Base-by-base conservation (phyloP, 495 filamentous ascomycete species). In the Penicillium bovifimosum region DNA sequence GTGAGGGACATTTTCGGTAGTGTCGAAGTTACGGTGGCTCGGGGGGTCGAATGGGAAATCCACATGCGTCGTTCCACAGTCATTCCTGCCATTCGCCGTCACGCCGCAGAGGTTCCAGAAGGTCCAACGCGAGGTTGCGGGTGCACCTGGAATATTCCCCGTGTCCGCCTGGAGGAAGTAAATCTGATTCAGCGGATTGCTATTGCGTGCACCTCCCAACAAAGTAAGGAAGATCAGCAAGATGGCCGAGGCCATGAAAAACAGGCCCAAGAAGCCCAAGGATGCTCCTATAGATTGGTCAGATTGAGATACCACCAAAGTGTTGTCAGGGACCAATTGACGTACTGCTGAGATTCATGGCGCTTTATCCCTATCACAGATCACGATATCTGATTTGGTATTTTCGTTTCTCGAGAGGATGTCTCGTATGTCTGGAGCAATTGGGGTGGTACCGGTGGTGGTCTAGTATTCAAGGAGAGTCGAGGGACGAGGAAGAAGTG, bases 141-240 rank as follows among this genome's bases (percentile, higher is more conserved):
- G 78, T 2, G 90, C 83, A 17, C 80, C 80, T 9, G 83, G 72
- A 61, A 95, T 90, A 60, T 74, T 80, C 40, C 73, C 68, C 11
- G 88, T 92, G 64, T 82, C 76, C 58, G 84, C 86, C 62, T 86
- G 78, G 28, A 96, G 81, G 77, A 95, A 95, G 73, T 85, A 96
- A 58, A 89, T 86, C 36, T 84, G 58, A 56, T 85, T 80, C 14
- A 90, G 73, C 5, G 91, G 91, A 10, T 67, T 77, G 9, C 64
- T 66, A 53, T 77, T 71, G 28, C 73, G 76, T 6, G 78, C 70
- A 42, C 88, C 90, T 20, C 81, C 87, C 24, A 96, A 78, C 41
- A 96, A 73, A 47, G 89, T 79, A 67, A 96, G 83, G 71, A 90
- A 86, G 49, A 91, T 85, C 57, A 96, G 69, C 36, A 95, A 72